These are phyloP conservation scores for Styphnolobium japonicum DNA, from an alignment of 306 rosid genomes.

Conservation along the genomic window DNA sequence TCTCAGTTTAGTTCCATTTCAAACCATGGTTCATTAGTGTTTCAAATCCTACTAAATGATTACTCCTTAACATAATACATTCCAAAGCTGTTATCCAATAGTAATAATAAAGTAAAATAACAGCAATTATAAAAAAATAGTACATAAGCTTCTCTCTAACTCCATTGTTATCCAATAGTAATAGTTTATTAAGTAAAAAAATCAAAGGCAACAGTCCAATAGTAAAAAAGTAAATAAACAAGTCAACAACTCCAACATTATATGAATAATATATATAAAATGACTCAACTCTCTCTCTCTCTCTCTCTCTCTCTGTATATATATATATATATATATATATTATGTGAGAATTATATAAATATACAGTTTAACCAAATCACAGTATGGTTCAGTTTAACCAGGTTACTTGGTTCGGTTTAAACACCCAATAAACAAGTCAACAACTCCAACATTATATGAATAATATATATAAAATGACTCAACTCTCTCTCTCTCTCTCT, in stretches of 20 bases:
- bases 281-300: no score
- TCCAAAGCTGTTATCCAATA: neutral
- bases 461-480: neutral
- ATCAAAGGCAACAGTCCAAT: neutral
- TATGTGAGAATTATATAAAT: no score
- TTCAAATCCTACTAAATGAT: neutral
- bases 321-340: neutral
- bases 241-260: neutral
- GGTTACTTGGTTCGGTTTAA: neutral
- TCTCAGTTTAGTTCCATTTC: neutral
- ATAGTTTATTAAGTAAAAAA: neutral
- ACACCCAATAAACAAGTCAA: neutral
- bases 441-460: neutral
- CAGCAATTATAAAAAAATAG: neutral
- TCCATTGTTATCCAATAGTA: neutral
- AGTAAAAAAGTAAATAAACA: neutral
- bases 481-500: no score
- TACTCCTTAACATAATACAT: neutral
- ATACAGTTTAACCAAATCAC: no score
- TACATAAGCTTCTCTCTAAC: neutral
- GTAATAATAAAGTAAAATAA: neutral
- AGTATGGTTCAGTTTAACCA: neutral
- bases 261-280: neutral
- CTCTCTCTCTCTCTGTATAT: no score
- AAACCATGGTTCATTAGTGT: neutral